Percentiles rank a stretch among this genome's conserved stretches.
Evolutionary conservation across 352 stramenopile species (phyloP).

Genomic region (Aphanomyces cochlioides): DNA sequence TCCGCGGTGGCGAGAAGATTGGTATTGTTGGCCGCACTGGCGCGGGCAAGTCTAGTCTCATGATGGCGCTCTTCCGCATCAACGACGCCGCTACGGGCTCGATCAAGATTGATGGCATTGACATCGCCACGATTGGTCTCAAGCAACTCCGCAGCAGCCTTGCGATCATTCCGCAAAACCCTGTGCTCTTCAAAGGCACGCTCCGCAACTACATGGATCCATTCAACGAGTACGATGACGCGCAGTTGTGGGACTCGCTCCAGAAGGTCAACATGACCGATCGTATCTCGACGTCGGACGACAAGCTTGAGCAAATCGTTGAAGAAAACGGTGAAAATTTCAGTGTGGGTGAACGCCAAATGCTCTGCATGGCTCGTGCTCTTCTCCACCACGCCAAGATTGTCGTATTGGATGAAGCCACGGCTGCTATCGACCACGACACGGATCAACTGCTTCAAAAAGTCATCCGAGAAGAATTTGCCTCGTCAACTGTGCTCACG

Average conservation of each 20-base stretch:
- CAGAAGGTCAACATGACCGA: slow-evolving; percentile 72
- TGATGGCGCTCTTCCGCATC: slow-evolving; percentile 33
- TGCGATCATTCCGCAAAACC: slow-evolving; percentile 66
- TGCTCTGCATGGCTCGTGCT: slow-evolving; percentile 85
- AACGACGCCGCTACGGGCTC: slow-evolving; percentile 50
- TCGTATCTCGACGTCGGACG: slow-evolving; percentile 45
- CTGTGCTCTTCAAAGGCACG: slow-evolving; percentile 89
- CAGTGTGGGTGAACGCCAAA: slow-evolving; percentile 84
- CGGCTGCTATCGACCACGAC: slow-evolving; percentile 71
- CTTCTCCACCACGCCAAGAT: slow-evolving; percentile 81
- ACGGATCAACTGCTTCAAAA: slow-evolving; percentile 79
- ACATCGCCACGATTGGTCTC: slow-evolving; percentile 53
- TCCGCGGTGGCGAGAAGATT: slow-evolving; percentile 27
- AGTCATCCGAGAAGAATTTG: slow-evolving; percentile 52
- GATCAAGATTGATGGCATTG: slow-evolving; percentile 60
- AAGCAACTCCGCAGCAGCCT: slow-evolving; percentile 49
- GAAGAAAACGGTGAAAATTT: slow-evolving; percentile 86
- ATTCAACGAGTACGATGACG: slow-evolving; percentile 83
- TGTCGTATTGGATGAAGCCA: slow-evolving; percentile 88
- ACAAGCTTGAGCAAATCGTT: slow-evolving; percentile 44
- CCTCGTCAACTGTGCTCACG: slow-evolving; percentile 57
- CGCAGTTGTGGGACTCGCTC: slow-evolving; percentile 86
- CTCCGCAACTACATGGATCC: slow-evolving; percentile 91
- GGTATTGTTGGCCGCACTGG: slow-evolving; percentile 32
- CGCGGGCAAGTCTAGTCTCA: slow-evolving; percentile 30